Percentiles rank a stretch among this genome's conserved stretches.
Evolutionary conservation across 305 asterid species (phyloP).

Genomic region (Fraxinus platypoda): DNA sequence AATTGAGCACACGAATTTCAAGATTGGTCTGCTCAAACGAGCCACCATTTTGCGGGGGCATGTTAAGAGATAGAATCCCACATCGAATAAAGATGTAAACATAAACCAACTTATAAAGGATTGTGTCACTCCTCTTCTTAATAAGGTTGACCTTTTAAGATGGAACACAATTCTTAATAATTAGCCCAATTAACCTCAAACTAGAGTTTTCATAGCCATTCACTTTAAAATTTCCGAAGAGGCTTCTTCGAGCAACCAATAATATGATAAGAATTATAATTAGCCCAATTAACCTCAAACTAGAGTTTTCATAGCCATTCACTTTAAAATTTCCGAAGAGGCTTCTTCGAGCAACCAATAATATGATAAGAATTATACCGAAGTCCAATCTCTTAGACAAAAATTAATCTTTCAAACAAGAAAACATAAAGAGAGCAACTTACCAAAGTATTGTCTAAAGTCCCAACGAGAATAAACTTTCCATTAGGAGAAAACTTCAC

Average conservation of each 20-base stretch:
- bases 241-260: background rate
- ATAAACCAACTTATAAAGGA: too few relatives aligned
- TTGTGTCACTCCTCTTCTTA: too few relatives aligned
- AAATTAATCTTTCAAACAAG: background rate
- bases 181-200: background rate
- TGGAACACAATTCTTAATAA: too few relatives aligned
- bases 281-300: background rate
- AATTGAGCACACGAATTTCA: too few relatives aligned
- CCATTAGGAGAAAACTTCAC: slow-evolving; percentile 96
- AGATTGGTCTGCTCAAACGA: too few relatives aligned
- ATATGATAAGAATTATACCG: background rate
- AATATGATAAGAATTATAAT: background rate
- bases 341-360: background rate
- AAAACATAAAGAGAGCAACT: slow-evolving; percentile 28
- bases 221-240: background rate
- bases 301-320: background rate
- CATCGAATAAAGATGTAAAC: too few relatives aligned
- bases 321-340: background rate
- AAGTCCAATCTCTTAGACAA: background rate
- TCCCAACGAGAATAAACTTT: slow-evolving; percentile 82
- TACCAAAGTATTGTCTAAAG: slow-evolving; percentile 86
- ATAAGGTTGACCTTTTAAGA: too few relatives aligned
- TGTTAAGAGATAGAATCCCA: too few relatives aligned
- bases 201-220: background rate
- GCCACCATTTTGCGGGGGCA: too few relatives aligned